Base-by-base conservation (phyloP, 306 rosid genomes). In the Delonix regia region DNA sequence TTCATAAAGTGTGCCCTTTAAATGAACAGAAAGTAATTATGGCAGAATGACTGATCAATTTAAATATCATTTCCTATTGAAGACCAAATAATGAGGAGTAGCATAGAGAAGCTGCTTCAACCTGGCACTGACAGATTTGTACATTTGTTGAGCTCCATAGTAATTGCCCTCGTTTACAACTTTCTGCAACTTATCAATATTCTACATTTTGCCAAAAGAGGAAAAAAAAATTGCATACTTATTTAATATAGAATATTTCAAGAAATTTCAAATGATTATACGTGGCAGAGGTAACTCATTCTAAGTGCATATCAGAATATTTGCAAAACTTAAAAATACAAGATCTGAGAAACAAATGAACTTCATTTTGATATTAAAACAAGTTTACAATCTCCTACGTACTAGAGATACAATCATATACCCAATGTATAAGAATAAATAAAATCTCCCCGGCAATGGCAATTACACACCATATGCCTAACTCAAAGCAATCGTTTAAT, bases 141-240 rank as follows among this genome's bases (percentile, higher is more conserved):
- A 96, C 97, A 93, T 89, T 78, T 96, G 99, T 79, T 93, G 98
- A 80, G 99, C 99, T 77, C 98, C 99, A 85, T 96, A 96, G 81
- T 14, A 85, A 78, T 96, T 88, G 4, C 93, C 99, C 21, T 76
- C 93, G 15, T 77, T 89, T 18, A 88, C 87, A 81, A 90, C 89
- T 86, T 90, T 90, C 87, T 82, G 84, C 81, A 96, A 83, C 85
- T 93, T 95, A 38, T 87, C 91, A 82, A 95, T 81, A 85, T 93
- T 86, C 98, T 96, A 93, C 89, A 86, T 61, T 62, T 30, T 57
- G 62, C 65, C 68, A 52, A 71, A 73, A 80, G 9, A 7, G 41
- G 82, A 6, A 52, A 6, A 7, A 39, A 38, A 0, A n/a, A 65
- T 41, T 30, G 0, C 19, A 71, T 49, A 48, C 57, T 53, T 9